phyloP scores from a whole-genome alignment of 306 rosid genomes.

The Sphenostylis stenocarpa region DNA sequence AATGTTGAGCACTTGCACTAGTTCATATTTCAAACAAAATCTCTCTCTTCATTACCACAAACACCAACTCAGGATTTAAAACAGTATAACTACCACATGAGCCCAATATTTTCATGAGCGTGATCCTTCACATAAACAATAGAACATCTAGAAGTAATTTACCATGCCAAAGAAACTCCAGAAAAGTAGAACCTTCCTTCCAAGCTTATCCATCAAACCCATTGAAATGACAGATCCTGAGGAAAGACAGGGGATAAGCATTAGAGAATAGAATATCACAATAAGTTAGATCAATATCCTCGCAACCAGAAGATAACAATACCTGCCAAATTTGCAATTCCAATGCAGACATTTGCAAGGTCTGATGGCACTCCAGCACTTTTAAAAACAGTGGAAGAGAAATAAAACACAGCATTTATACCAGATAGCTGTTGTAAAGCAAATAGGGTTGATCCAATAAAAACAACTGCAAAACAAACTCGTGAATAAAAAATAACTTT shows the following conservation, averaged over 20 bases:
- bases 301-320: constrained; percentile 22
- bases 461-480: constrained; percentile 96
- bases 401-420: constrained; percentile 95
- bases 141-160: constrained; percentile 32
- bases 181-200: constrained; percentile 83
- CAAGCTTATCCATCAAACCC: constrained; percentile 92
- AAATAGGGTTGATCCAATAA: constrained; percentile 98
- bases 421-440: constrained; percentile 99
- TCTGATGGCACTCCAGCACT: constrained; percentile 90
- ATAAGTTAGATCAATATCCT: constrained; percentile 6
- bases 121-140: neutral
- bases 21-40: constrained; percentile 18
- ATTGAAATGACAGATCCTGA: constrained; percentile 84
- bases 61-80: constrained; percentile 4
- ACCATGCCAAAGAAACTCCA: constrained; percentile 99
- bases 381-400: constrained; percentile 96
- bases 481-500: constrained; percentile 62
- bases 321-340: constrained; percentile 85
- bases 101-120: constrained; percentile 15
- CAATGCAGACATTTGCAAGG: constrained; percentile 82
- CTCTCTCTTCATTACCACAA: neutral
- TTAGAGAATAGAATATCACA: constrained; percentile 34
- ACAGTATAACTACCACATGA: neutral
- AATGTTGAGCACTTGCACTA: neutral
- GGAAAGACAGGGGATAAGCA: constrained; percentile 9